Evolutionary conservation across 345 rosid species (phyloP).

Genomic region (Acer saccharum): DNA sequence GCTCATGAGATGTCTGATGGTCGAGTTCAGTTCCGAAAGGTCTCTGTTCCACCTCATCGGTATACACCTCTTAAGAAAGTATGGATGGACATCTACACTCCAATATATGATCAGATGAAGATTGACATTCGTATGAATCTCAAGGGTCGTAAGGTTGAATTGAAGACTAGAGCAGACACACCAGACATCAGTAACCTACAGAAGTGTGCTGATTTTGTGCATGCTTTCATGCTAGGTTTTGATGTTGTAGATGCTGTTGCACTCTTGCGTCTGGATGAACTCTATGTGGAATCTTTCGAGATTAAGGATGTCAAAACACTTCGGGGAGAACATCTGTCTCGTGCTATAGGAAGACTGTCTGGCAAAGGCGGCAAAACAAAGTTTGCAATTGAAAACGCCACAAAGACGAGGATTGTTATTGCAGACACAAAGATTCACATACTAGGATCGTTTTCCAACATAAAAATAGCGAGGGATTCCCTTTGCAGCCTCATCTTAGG

Average conservation of each 20-base stretch:
- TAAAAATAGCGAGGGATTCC: slow-evolving; percentile 75
- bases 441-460: slow-evolving; percentile 73
- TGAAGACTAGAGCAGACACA: slow-evolving; percentile 69
- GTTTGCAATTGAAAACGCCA: slow-evolving; percentile 83
- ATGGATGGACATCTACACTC: slow-evolving; percentile 82
- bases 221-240: slow-evolving; percentile 83
- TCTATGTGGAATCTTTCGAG: slow-evolving; percentile 79
- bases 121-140: slow-evolving; percentile 83
- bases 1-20: slow-evolving; percentile 91
- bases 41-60: slow-evolving; percentile 78
- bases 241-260: slow-evolving; percentile 77
- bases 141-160: slow-evolving; percentile 73
- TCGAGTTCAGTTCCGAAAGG: slow-evolving; percentile 63
- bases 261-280: slow-evolving; percentile 75
- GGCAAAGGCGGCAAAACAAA: slow-evolving; percentile 88
- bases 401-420: slow-evolving; percentile 80
- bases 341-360: slow-evolving; percentile 80
- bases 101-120: slow-evolving; percentile 79
- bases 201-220: slow-evolving; percentile 84
- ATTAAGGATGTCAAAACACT: slow-evolving; percentile 89
- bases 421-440: slow-evolving; percentile 84
- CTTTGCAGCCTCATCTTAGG: slow-evolving; percentile 85
- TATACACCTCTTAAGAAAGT: slow-evolving; percentile 79
- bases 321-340: slow-evolving; percentile 76
- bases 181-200: slow-evolving; percentile 77